phyloP scores from a whole-genome alignment of 2,329 filamentous ascomycete species.

The Clarireedia sp. region DNA sequence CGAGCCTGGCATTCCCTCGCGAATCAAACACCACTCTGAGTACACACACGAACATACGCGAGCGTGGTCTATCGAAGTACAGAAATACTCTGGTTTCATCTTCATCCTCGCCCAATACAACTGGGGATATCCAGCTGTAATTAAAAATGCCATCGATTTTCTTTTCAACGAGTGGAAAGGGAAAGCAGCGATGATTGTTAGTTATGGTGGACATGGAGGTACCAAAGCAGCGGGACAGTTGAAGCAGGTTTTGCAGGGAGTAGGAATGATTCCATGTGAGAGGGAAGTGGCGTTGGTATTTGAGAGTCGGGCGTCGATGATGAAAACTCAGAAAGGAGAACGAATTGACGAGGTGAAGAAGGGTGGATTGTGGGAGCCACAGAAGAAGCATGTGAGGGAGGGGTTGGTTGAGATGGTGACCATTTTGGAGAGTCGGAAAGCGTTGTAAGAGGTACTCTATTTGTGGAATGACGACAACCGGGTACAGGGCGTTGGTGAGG shows the following conservation, averaged over 20 bases:
- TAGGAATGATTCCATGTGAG: not conserved
- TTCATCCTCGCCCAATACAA: slow-evolving; percentile 40
- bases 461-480: no score
- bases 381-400: not conserved
- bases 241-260: slow-evolving; percentile 28
- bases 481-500: no score
- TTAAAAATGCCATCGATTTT: slow-evolving; percentile 43
- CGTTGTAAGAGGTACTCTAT: not conserved
- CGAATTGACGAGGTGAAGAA: not conserved
- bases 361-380: not conserved
- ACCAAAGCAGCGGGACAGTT: slow-evolving; percentile 32
- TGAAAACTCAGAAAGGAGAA: not conserved
- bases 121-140: slow-evolving; percentile 35
- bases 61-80: slow-evolving; percentile 32
- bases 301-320: not conserved
- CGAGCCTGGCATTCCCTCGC: slow-evolving; percentile 31
- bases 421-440: not conserved
- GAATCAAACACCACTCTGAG: slow-evolving; percentile 22
- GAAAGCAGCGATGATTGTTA: slow-evolving; percentile 38
- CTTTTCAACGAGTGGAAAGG: slow-evolving; percentile 39
- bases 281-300: not conserved
- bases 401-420: not conserved
- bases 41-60: slow-evolving; percentile 32
- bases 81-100: slow-evolving; percentile 32
- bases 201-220: slow-evolving; percentile 37